Conservation (phyloP, 2,329 filamentous ascomycete genomes). For the Dactylella cylindrospora region DNA sequence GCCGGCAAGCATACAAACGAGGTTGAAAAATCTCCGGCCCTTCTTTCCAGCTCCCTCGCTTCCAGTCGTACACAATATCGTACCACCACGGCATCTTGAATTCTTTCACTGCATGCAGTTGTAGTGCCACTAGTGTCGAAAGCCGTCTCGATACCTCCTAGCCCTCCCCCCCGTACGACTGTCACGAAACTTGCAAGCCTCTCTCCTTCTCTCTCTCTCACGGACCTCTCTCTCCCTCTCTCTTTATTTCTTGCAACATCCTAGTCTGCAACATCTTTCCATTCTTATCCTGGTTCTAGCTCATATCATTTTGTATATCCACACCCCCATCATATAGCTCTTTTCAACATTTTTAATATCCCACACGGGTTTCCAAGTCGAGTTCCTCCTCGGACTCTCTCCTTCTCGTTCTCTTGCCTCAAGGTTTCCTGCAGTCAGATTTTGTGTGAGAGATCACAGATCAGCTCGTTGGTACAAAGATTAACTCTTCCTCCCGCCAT, state of each 20-base stretch:
- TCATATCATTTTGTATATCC: slow-evolving; percentile 21
- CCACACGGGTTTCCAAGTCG: too few relatives aligned
- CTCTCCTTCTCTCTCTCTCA: not conserved
- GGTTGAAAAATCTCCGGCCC: too few relatives aligned
- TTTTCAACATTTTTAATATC: not conserved
- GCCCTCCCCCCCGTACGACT: not conserved
- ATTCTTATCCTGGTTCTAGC: slow-evolving; percentile 3
- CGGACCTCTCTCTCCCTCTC: not conserved
- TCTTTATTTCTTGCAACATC: slow-evolving; percentile 2
- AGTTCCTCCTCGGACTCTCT: slow-evolving; percentile 1
- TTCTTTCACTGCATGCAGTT: slow-evolving; percentile 3
- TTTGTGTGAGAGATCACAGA: slow-evolving; percentile 44
- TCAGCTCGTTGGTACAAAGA: slow-evolving; percentile 27
- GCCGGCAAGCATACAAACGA: too few relatives aligned
- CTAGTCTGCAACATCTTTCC: slow-evolving; percentile 4
- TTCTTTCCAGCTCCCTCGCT: too few relatives aligned
- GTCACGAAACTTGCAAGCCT: not conserved
- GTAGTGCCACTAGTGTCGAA: slow-evolving; percentile 15
- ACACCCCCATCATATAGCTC: not conserved
- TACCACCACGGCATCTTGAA: slow-evolving; percentile 11
- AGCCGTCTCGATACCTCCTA: not conserved
- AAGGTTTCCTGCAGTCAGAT: slow-evolving; percentile 34
- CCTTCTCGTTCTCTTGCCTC: not conserved
- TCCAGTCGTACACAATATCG: slow-evolving; percentile 4
- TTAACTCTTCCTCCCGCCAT: too few relatives aligned